Evolutionary conservation across 169 alveolate species (phyloP), one percentile per base, ranked within the genome.

Genomic region (Plasmodium falciparum): DNA sequence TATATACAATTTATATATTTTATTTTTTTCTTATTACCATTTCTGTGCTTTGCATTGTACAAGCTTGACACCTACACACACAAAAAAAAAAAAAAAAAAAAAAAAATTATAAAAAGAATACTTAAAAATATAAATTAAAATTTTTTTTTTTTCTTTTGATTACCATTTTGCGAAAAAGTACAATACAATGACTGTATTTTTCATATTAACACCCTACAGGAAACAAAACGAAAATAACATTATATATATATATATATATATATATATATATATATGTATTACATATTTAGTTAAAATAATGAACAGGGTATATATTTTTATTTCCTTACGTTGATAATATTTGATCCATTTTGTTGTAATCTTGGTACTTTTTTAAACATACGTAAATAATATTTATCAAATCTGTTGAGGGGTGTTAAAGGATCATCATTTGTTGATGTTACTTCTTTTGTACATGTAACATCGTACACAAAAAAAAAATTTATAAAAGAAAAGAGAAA

Each of bases 111-210:
- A 13, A 52, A 13, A 56, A 15, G 22, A 56, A 56, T 56, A 56
- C 7, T 15, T 56, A n/a, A 56, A 56, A 56, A 56, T n/a, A 12
- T 11, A 7, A 75, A 62, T 20, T 20, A 12, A 4, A 4, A 33
- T 4, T 33, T 33, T 33, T 33, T 7, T 7, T 33, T 26, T 17
- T 33, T 3, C 74, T 43, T 54, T 33, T 43, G 15, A 2, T 67
- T 80, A 80, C 90, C 90, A 80, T 69, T 80, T 80, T 43, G 90
- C 90, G 29, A 15, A 80, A 59, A 80, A 80, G 43, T 80, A 80
- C 65, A 80, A 67, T 67, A 80, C 24, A 29, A 80, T 45, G 13
- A 80, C 22, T 20, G 63, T 80, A 45, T 69, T 67, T 39, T 69
- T 80, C 61, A 54, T 49, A 29, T 66, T 67, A 29, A 69, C 15